Evolutionary conservation across 106 monocot species (phyloP).

Genomic region (Triglochin maritima): DNA sequence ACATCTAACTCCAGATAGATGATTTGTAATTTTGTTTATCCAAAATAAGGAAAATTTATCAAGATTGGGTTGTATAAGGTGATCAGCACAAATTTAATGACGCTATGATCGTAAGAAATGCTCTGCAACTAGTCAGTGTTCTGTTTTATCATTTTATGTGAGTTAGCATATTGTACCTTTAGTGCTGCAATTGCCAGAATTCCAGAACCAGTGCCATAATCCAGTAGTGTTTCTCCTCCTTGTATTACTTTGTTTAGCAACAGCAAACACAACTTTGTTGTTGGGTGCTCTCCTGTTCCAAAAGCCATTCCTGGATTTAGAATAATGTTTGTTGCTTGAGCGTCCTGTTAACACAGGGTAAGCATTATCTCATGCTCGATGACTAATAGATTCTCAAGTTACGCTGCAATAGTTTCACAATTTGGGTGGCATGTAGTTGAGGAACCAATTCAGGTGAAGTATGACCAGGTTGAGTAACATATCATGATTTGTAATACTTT

Average conservation of each 20-base stretch:
- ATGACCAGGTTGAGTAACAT: too few relatives aligned
- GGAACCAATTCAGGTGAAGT: too few relatives aligned
- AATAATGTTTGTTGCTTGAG: slow-evolving; percentile 63
- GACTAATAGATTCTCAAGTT: not conserved
- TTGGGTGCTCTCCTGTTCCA: slow-evolving; percentile 92
- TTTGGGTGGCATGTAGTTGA: not conserved
- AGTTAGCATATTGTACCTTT: slow-evolving; percentile 36
- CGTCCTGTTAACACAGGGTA: slow-evolving; percentile 31
- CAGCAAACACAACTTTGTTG: slow-evolving; percentile 82
- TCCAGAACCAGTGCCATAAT: slow-evolving; percentile 95
- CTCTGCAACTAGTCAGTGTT: too few relatives aligned
- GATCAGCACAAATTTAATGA: too few relatives aligned
- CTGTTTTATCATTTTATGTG: too few relatives aligned
- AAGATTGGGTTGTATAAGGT: too few relatives aligned
- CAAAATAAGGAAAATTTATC: not conserved
- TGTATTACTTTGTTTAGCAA: slow-evolving; percentile 42
- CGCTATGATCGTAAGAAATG: too few relatives aligned
- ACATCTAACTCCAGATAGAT: not conserved
- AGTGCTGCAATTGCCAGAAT: slow-evolving; percentile 81
- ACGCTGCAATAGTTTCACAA: not conserved
- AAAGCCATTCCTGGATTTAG: slow-evolving; percentile 91
- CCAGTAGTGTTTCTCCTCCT: slow-evolving; percentile 72
- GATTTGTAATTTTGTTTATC: not conserved
- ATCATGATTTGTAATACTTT: too few relatives aligned
- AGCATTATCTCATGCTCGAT: too few relatives aligned